Percentiles rank a stretch among this genome's conserved stretches.
phyloP scores from a whole-genome alignment of 352 stramenopile species.

The Phytophthora vignae region DNA sequence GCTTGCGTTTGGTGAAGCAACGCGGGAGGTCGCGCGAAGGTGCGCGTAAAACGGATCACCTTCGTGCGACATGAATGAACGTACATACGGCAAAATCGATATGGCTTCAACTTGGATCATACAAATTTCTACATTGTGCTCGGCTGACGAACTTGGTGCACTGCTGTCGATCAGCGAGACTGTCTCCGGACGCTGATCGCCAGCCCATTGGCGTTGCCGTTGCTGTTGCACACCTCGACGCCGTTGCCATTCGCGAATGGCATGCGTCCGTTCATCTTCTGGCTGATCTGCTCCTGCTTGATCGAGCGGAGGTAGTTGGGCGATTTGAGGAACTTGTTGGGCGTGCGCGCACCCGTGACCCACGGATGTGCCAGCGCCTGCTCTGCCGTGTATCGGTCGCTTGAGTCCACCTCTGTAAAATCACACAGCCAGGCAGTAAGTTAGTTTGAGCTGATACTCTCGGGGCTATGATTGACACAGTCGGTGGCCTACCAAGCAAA shows the following conservation, averaged over 20 bases:
- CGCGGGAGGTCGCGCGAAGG: slow-evolving; percentile 15
- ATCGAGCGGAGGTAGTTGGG: slow-evolving; percentile 88
- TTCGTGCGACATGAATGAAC: slow-evolving; percentile 12
- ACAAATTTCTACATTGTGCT: slow-evolving; percentile 8
- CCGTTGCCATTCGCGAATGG: slow-evolving; percentile 21
- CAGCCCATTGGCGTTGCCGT: slow-evolving; percentile 24
- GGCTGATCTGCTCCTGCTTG: slow-evolving; percentile 68
- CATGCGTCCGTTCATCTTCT: slow-evolving; percentile 45
- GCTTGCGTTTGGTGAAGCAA: slow-evolving; percentile 4
- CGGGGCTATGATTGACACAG: neutral
- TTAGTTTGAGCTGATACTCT: neutral
- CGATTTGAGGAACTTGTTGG: slow-evolving; percentile 89
- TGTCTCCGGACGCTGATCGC: slow-evolving; percentile 67
- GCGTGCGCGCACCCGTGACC: slow-evolving; percentile 86
- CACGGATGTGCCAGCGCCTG: slow-evolving; percentile 86
- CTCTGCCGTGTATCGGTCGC: slow-evolving; percentile 83
- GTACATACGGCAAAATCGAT: slow-evolving; percentile 12
- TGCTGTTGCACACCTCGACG: slow-evolving; percentile 26
- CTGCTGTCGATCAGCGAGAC: slow-evolving; percentile 54
- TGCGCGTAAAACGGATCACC: neutral
- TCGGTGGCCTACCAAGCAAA: slow-evolving; percentile 60
- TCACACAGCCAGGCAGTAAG: neutral
- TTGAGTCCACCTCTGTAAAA: slow-evolving; percentile 72
- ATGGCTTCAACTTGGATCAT: slow-evolving; percentile 6
- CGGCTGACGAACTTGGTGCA: neutral